phyloP scores from a whole-genome alignment of 2,329 filamentous ascomycete genomes.

The Aphanocladium album region DNA sequence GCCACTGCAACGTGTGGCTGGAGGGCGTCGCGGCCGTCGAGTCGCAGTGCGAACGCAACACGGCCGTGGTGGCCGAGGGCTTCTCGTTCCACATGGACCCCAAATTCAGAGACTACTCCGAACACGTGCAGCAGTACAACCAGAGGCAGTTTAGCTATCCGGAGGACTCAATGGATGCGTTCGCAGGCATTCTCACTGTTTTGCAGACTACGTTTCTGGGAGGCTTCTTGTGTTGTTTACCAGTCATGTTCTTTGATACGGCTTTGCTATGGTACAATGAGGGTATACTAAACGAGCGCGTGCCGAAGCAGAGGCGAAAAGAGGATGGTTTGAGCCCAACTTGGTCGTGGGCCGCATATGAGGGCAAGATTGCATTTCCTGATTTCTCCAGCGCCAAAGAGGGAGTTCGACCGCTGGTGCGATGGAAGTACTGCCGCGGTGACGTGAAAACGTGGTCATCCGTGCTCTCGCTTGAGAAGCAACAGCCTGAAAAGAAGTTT shows the following conservation, averaged over 20 bases:
- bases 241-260: conserved; percentile 13
- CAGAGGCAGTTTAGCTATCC: conserved; percentile 7
- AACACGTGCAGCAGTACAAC: conserved; percentile 11
- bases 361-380: conserved; percentile 1
- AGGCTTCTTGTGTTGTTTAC: conserved; percentile 13
- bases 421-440: conserved; percentile 11
- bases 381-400: conserved; percentile 8
- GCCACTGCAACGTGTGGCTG: conserved; percentile 14
- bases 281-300: not conserved
- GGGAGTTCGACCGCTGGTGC: conserved; percentile 8
- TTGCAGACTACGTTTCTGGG: conserved; percentile 9
- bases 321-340: not conserved
- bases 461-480: conserved; percentile 7
- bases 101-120: conserved; percentile 1
- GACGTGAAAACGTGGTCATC: not conserved
- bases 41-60: conserved; percentile 9
- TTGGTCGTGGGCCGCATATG: conserved; percentile 8
- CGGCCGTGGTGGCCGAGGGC: conserved; percentile 2
- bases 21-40: conserved; percentile 10
- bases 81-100: conserved; percentile 7
- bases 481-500: conserved; percentile 2
- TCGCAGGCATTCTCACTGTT: conserved; percentile 12
- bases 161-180: conserved; percentile 11
- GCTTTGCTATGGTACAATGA: conserved; percentile 13
- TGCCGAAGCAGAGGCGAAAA: not conserved